Evolutionary conservation across 164 flowering plant genomes (phyloP).

Genomic region (Dillenia suffruticosa): DNA sequence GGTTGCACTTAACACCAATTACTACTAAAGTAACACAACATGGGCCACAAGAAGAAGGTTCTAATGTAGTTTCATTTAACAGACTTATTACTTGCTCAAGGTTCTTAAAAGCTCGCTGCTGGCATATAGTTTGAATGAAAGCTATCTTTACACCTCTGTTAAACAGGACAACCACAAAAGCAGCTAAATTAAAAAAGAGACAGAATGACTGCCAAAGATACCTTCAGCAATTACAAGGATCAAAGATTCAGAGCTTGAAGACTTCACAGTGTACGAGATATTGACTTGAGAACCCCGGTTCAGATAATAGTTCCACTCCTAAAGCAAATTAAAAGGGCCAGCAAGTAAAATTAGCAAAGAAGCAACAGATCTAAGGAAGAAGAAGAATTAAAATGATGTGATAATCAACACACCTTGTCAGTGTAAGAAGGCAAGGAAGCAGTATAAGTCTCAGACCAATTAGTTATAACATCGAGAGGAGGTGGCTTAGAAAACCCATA

Average conservation of each 20-base stretch:
- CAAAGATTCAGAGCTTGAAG: slow-evolving; percentile 26
- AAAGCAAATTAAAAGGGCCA: background rate
- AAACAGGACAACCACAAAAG: too few species aligned
- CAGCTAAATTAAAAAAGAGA: too few species aligned
- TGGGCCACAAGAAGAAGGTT: too few species aligned
- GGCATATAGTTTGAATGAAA: too few species aligned
- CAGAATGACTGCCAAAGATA: slow-evolving; percentile 2
- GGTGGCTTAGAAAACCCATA: slow-evolving; percentile 46
- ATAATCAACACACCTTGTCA: slow-evolving; percentile 34
- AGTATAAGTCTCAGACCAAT: slow-evolving; percentile 31
- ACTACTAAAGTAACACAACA: too few species aligned
- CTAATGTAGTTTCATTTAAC: too few species aligned
- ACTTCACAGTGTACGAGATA: slow-evolving; percentile 34
- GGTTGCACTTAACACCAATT: too few species aligned
- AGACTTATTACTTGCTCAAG: too few species aligned
- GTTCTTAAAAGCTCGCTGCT: too few species aligned
- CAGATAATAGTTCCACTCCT: slow-evolving; percentile 49
- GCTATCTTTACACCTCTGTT: too few species aligned
- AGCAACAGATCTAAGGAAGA: background rate
- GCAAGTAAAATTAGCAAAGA: background rate
- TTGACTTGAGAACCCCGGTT: slow-evolving; percentile 46
- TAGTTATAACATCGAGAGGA: slow-evolving; percentile 33
- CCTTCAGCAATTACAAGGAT: slow-evolving; percentile 54
- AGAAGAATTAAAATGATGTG: too few species aligned
- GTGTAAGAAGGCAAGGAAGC: slow-evolving; percentile 24